Conservation (phyloP, 1,284 basidiomycete genomes). For the Hortiboletus rubellus region DNA sequence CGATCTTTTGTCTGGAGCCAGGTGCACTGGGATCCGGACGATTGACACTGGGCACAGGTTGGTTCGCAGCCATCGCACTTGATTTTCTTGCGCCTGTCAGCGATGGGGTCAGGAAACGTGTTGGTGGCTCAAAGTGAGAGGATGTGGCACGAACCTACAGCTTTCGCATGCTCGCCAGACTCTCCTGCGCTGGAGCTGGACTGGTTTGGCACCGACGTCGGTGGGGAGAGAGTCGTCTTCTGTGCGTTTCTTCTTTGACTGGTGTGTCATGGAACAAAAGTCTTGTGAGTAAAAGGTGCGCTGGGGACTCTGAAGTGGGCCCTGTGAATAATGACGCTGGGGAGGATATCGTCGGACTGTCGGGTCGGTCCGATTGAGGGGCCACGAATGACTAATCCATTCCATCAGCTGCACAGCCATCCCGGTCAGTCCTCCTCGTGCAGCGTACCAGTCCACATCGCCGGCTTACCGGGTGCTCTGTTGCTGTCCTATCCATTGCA, state of each 20-base stretch:
- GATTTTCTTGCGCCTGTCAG: constrained; percentile 77
- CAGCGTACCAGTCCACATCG: constrained; percentile 17
- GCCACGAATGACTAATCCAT: constrained; percentile 37
- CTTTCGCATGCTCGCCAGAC: constrained; percentile 84
- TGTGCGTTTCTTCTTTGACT: constrained; percentile 68
- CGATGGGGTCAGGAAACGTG: constrained; percentile 19
- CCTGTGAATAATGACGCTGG: constrained; percentile 24
- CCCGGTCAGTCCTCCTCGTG: constrained; percentile 23
- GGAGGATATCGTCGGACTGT: constrained; percentile 38
- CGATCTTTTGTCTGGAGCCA: constrained; percentile 87
- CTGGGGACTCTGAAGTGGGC: constrained; percentile 28
- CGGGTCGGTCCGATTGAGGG: constrained; percentile 38
- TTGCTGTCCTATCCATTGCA: constrained; percentile 2
- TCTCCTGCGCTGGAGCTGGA: constrained; percentile 71
- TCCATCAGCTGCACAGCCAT: constrained; percentile 35
- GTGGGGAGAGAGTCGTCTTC: constrained; percentile 54
- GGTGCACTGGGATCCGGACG: constrained; percentile 72
- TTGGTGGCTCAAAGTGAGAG: constrained; percentile 15
- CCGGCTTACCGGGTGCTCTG: constrained; percentile 19
- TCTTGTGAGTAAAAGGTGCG: constrained; percentile 49
- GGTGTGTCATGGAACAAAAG: constrained; percentile 50
- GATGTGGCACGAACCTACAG: constrained; percentile 61
- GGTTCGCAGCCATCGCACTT: constrained; percentile 85
- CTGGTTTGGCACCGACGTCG: constrained; percentile 64
- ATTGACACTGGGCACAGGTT: constrained; percentile 76